phyloP scores from a whole-genome alignment of 305 asterid species.

The Plantago lanceolata region DNA sequence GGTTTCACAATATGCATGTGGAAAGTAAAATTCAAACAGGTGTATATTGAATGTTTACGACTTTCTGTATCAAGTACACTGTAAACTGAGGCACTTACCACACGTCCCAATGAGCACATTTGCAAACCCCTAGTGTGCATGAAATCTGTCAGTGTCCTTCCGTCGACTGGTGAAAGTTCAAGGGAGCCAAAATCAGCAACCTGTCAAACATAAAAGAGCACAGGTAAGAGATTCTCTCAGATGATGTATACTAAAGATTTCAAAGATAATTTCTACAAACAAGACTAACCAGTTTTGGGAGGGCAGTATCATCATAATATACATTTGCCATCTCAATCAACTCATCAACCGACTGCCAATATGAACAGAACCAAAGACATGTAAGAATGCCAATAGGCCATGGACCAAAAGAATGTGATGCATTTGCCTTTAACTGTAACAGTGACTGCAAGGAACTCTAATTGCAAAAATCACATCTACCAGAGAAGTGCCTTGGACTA shows the following conservation, averaged over 20 bases:
- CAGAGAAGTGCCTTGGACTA: constrained; percentile 16
- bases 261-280: constrained; percentile 16
- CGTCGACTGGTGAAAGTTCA: constrained; percentile 74
- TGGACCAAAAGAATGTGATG: constrained; percentile 22
- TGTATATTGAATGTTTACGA: background rate
- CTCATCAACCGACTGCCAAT: constrained; percentile 69
- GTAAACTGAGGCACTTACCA: constrained; percentile 49
- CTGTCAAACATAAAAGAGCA: constrained; percentile 31
- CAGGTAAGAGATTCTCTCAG: constrained; percentile 23
- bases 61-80: constrained; percentile 7
- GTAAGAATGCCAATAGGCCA: constrained; percentile 24
- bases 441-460: constrained; percentile 17
- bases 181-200: constrained; percentile 85
- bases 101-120: constrained; percentile 78
- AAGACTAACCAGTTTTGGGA: constrained; percentile 68
- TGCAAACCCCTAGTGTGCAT: constrained; percentile 81
- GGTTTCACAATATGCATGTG: constrained; percentile 8
- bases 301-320: constrained; percentile 78
- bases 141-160: constrained; percentile 73
- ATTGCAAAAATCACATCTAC: constrained; percentile 20
- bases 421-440: too few species aligned
- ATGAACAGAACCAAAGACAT: constrained; percentile 30
- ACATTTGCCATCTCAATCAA: constrained; percentile 76
- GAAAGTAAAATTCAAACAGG: background rate
- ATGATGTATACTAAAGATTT: constrained; percentile 13